Conservation (phyloP, 1,284 basidiomycete species). For the Ganoderma meredithae region DNA sequence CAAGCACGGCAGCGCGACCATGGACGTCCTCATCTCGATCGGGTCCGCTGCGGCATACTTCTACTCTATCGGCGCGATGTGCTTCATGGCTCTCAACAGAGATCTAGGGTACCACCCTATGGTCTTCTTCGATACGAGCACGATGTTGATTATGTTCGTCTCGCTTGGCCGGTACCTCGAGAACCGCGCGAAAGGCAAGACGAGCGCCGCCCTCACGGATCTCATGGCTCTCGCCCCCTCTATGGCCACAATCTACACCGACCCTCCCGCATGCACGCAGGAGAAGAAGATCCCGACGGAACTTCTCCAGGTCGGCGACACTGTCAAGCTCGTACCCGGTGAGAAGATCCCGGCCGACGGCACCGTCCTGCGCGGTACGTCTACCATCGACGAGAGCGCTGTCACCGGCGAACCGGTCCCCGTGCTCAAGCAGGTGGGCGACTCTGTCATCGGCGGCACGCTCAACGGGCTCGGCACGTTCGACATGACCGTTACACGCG, state of each 20-base stretch:
- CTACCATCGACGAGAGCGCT: constrained; percentile 94
- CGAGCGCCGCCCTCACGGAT: constrained; percentile 94
- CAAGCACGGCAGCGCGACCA: constrained; percentile 90
- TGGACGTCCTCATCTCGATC: constrained; percentile 97
- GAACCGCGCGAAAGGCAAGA: constrained; percentile 97
- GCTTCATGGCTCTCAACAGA: constrained; percentile 70
- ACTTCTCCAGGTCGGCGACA: constrained; percentile 94
- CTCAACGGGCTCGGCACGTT: constrained; percentile 96
- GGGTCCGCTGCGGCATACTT: constrained; percentile 95
- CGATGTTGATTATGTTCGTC: constrained; percentile 98
- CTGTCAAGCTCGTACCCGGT: constrained; percentile 93
- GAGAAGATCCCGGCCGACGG: constrained; percentile 98
- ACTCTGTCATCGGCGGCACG: constrained; percentile 93
- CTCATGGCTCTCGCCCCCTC: constrained; percentile 95
- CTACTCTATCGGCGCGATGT: constrained; percentile 84
- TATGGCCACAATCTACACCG: constrained; percentile 94
- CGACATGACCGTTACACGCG: constrained; percentile 94
- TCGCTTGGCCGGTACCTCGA: constrained; percentile 96
- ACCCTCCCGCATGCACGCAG: constrained; percentile 77
- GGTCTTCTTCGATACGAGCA: constrained; percentile 98
- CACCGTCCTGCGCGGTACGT: constrained; percentile 85
- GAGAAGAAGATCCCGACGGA: constrained; percentile 95
- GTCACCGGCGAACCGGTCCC: constrained; percentile 98
- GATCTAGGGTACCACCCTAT: constrained; percentile 79
- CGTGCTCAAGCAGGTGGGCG: constrained; percentile 83